Percentiles rank a stretch among this genome's conserved stretches.
phyloP scores from a whole-genome alignment of 108 stramenopile species.

The Schizochytrium sp. region DNA sequence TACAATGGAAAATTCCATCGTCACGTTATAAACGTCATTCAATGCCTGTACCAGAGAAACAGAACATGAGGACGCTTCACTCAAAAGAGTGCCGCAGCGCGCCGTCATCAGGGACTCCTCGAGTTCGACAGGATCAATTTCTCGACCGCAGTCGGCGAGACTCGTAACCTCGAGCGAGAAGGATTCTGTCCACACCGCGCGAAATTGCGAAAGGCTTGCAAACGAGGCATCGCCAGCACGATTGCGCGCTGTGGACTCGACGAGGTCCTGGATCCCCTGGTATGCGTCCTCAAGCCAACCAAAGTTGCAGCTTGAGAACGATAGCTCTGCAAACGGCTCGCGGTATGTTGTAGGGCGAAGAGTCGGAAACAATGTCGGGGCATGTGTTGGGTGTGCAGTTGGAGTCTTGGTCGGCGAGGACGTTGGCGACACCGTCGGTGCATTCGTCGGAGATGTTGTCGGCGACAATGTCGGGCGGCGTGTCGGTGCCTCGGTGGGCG shows the following conservation, averaged over 20 bases:
- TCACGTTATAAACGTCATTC: not conserved
- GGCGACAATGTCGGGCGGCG: not conserved
- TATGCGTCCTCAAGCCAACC: not conserved
- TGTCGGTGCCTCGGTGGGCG: not conserved
- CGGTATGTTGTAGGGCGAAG: not conserved
- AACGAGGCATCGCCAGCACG: not conserved
- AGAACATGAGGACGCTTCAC: not conserved
- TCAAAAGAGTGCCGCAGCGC: not conserved
- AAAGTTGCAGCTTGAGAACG: not conserved
- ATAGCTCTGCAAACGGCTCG: not conserved
- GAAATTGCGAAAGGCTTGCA: not conserved
- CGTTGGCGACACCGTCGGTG: not conserved
- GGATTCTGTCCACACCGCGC: not conserved
- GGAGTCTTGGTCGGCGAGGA: not conserved
- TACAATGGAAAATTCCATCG: not conserved
- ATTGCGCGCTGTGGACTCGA: not conserved
- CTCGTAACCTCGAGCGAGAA: not conserved
- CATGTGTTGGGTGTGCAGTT: not conserved
- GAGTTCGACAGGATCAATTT: not conserved
- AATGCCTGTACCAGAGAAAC: not conserved
- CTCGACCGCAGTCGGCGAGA: not conserved
- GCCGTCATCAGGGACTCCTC: not conserved
- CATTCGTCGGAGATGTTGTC: not conserved
- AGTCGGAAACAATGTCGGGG: not conserved
- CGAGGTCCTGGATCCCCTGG: not conserved